Base-by-base conservation (phyloP, 768 basidiomycete genomes). In the Trametopsis cervina region DNA sequence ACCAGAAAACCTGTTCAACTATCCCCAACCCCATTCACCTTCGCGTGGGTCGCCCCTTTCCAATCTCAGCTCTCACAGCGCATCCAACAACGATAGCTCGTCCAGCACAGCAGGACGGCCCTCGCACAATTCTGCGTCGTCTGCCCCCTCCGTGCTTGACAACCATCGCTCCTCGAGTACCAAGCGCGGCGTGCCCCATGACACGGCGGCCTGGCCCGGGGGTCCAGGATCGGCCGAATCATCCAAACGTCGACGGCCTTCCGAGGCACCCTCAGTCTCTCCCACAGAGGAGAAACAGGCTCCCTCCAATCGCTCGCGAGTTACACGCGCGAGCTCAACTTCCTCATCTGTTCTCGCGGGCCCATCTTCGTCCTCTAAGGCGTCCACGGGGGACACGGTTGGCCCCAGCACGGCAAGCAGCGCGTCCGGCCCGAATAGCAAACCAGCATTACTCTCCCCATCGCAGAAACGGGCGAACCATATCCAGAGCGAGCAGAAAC, bases 381-480 rank as follows among this genome's bases (percentile, higher is more conserved):
- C 45, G 20, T 40, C 46, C 10, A 29, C 23, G 5, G 15, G 38
- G 25, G n/a, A 40, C 39, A 40, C 46, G 7, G 27, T 20, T 4
- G 42, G 22, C 24, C 51, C 24, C 13, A 54, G 42, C 42, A 23
- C 22, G 43, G 21, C 17, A 38, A 4, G 52, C 54, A n/a, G n/a
- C 26, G 53, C 62, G 11, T n/a, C 53, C 18, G 55, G 49, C 13
- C 23, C 39, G 37, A 18, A 4, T 43, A 36, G 12, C 55, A 67
- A 70, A 47, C 62, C 68, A 3, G 54, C 66, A 6, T 72, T 92
- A 21, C 75, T 94, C 21, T 83, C 85, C 1, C 79, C 87, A 0
- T 82, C 85, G 2, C 89, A 93, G 71, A 94, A 94, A 63, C 89
- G 93, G 61, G 85, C 85, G 35, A 94, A 94, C 58, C 92, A 96